Base-by-base conservation (phyloP, 164 flowering plant species). In the Berberis vulgaris region DNA sequence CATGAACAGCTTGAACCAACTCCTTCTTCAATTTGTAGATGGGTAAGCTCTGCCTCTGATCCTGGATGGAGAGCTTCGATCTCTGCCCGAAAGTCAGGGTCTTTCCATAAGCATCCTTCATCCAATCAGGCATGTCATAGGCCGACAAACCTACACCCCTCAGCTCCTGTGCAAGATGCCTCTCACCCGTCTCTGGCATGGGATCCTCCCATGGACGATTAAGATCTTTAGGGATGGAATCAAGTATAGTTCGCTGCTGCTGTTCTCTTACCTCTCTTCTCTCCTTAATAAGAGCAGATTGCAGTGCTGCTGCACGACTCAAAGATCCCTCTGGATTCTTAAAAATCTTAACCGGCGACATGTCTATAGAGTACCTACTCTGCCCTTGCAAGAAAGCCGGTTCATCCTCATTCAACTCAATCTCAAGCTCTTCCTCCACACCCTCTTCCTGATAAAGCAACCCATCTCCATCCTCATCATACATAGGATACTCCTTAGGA, bases 131-230 rank as follows among this genome's bases (percentile, higher is more conserved):
- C 93, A 86, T 85, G 72, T 92, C 96, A 72, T 92, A 87, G 4
- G 96, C 98, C 2, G 96, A 86, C 52, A 93, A 71, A 0, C 98
- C 97, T 45, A 89, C 97, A 69, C 98, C 98, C 68, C 96, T 86
- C 57, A 93, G 83, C 79, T 89, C 98, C 80, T 93, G 98, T 3
- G 98, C 97, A 60, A 93, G 88, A 78, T 88, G 97, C 80, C 98
- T 83, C 80, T 93, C 98, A 66, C 98, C 98, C 0, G 91, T 79
- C 81, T 93, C 98, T 1, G 98, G 96, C 97, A 93, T 89, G 54
- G 98, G 98, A 49, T 89, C 97, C 75, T 93, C 97, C 98, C 98
- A 93, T 8, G 97, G 97, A 43, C 98, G 83, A 64, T 93, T 93
- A 10, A 93, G 87, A 89, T 93, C 98, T 69, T 92, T 92, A 0